A percentile compares a stretch with the other conserved stretches of the same genome.
Conservation (phyloP, 768 basidiomycete species). For the Hysterangium stoloniferum region DNA sequence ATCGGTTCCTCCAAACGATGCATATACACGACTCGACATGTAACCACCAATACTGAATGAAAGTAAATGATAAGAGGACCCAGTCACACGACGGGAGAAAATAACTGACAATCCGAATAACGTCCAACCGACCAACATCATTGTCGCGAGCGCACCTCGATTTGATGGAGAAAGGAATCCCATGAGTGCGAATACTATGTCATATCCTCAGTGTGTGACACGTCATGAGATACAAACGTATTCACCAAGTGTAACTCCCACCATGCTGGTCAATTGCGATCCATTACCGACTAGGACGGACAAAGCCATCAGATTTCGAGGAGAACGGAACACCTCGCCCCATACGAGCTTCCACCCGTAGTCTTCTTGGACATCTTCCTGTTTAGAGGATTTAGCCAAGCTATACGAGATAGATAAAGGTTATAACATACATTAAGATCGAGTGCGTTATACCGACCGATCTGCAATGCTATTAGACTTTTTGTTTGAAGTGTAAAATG, state of each 20-base stretch:
- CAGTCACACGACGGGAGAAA: background rate
- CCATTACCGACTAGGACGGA: slow-evolving; percentile 90
- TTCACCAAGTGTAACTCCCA: slow-evolving; percentile 74
- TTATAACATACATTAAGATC: slow-evolving; percentile 64
- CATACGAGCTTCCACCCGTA: slow-evolving; percentile 98
- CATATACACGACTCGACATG: slow-evolving; percentile 74
- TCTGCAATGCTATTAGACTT: slow-evolving; percentile 34
- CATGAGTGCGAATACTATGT: slow-evolving; percentile 76
- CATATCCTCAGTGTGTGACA: background rate
- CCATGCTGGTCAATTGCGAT: slow-evolving; percentile 79
- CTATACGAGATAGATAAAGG: background rate
- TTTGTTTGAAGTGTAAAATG: slow-evolving; percentile 13
- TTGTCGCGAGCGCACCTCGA: slow-evolving; percentile 87
- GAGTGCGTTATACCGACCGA: slow-evolving; percentile 90
- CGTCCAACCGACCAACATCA: slow-evolving; percentile 93
- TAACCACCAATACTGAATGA: slow-evolving; percentile 80
- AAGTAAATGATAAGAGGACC: slow-evolving; percentile 8
- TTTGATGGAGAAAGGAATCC: slow-evolving; percentile 96
- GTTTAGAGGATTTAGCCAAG: background rate
- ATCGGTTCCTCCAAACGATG: slow-evolving; percentile 69
- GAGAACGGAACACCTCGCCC: slow-evolving; percentile 90
- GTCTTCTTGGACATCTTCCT: slow-evolving; percentile 97
- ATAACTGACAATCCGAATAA: slow-evolving; percentile 74
- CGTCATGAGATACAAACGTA: background rate
- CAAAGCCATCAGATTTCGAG: slow-evolving; percentile 65